Base-by-base conservation (phyloP, 2,329 filamentous ascomycete species). In the Fusarium tjaetaba region DNA sequence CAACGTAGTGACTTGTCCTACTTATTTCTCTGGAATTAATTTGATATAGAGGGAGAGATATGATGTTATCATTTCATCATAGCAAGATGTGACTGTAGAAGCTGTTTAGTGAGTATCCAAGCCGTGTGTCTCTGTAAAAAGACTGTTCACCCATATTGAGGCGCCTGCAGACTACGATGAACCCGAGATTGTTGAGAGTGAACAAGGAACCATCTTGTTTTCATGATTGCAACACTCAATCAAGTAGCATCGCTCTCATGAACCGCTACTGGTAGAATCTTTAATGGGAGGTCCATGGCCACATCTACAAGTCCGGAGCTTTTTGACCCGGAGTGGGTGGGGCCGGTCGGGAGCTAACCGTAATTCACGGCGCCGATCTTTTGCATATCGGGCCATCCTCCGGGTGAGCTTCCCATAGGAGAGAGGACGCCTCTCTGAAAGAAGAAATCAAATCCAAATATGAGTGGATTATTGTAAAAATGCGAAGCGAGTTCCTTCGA, bases 61-160 rank as follows among this genome's bases (percentile, higher is more conserved):
- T 67, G 38, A 67, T 66, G 61, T 26, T 51, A 51, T 43, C 46
- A 22, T 66, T 30, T 30, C 45, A 52, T 67, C 43, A 45, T 30
- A 7, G 20, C n/a, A 38, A 24, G 18, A 36, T 28, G 16, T 30
- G 6, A 20, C 36, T 4, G 36, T 43, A 24, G 38, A 28, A 4
- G 34, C 20, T 42, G 15, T 30, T 56, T 43, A 24, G 36, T 30
- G 36, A 58, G 32, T 22, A 13, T 57, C 30, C 34, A 24, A 46
- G 18, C 39, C 39, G 53, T 57, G 39, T 46, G 18, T 36, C 30
- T 26, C 5, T 16, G 8, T 22, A 7, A 13, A 22, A 26, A 26
- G n/a, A 48, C 55, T 46, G 4, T 48, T 24, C n/a, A 26, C 28
- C 14, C 16, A 36, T 22, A 32, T 32, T n/a, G 3, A 13, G 26